Conservation (phyloP, 768 basidiomycete species). For the Pleurotus platypus region DNA sequence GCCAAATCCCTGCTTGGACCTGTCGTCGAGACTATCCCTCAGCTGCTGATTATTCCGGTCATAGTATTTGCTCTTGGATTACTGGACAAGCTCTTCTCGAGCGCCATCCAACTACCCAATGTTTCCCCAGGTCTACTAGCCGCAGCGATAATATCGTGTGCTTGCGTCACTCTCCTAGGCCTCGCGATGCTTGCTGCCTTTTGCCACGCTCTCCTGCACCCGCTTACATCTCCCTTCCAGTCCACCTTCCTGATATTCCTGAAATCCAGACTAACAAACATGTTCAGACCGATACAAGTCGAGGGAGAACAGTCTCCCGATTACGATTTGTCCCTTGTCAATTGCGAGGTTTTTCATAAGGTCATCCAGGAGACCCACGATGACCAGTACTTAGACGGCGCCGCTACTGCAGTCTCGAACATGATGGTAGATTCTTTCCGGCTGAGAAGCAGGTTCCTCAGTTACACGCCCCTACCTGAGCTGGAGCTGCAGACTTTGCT, state of each 20-base stretch:
- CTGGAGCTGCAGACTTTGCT: constrained; percentile 6
- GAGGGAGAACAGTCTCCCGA: not conserved
- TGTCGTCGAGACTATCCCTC: constrained; percentile 2
- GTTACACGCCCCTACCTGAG: not conserved
- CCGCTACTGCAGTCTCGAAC: constrained; percentile 10
- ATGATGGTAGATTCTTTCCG: constrained; percentile 5
- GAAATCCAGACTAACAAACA: not conserved
- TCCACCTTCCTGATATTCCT: not conserved
- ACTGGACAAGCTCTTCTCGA: constrained; percentile 8
- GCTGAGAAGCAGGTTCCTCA: not conserved
- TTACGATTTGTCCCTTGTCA: not conserved
- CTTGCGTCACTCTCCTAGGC: not conserved
- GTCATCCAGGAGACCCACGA: constrained; percentile 7
- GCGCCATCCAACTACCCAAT: not conserved
- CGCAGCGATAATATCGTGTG: not conserved
- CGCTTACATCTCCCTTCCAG: constrained; percentile 5
- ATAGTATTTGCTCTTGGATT: constrained; percentile 6
- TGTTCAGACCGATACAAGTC: not conserved
- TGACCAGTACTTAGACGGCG: constrained; percentile 8
- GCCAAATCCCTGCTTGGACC: constrained; percentile 4
- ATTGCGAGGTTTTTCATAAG: constrained; percentile 2
- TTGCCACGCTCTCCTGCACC: not conserved
- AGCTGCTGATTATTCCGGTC: constrained; percentile 5
- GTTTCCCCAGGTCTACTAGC: not conserved
- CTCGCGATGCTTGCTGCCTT: constrained; percentile 2